Evolutionary conservation across 2,329 filamentous ascomycete species (phyloP), one percentile per base, ranked within the genome.

Genomic region (Intubia oerlemansii): DNA sequence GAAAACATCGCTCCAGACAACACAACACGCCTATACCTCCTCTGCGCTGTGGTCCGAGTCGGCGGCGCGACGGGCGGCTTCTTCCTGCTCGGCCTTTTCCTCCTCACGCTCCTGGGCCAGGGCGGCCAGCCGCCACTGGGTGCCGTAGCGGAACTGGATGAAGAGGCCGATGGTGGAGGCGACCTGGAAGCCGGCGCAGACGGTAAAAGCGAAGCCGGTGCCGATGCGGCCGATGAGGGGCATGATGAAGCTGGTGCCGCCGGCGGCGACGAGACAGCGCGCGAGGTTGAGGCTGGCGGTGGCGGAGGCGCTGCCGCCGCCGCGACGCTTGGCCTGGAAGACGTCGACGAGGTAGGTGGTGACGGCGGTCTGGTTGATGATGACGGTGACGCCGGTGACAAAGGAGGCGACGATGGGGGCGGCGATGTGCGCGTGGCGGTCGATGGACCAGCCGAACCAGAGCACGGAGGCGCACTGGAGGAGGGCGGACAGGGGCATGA

Each of bases 231-330:
- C 38, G 22, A 74, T 57, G 52, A 75, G 64, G 26, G 56, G 52
- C 29, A 68, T 57, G 18, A 76, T 62, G 7, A 67, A 52, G 0
- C 62, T 65, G 10, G 66, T 68, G 2, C 58, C 60, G 1, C 51
- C 58, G 0, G 70, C 71, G 13, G 66, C 68, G 26, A 67, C 47
- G 11, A 66, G 44, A 41, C 69, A 75, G n/a, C 69, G 50, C 4
- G 65, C 57, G 5, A 77, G 47, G 35, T 75, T 75, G 35, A 70
- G 70, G 1, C 68, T 63, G 0, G 69, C 68, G 3, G 66, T 66
- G 0, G 64, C 63, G 0, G 66, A 70, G 0, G 66, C 65, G 0
- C 66, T 65, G 3, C 60, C 71, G 0, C 66, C 65, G 0, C 66
- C 65, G 2, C 59, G 57, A 15, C 59, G 48, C 0, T 66, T 66